Base-by-base conservation (phyloP, 805 yeast genomes). In the Kazachstania kunashirensis region DNA sequence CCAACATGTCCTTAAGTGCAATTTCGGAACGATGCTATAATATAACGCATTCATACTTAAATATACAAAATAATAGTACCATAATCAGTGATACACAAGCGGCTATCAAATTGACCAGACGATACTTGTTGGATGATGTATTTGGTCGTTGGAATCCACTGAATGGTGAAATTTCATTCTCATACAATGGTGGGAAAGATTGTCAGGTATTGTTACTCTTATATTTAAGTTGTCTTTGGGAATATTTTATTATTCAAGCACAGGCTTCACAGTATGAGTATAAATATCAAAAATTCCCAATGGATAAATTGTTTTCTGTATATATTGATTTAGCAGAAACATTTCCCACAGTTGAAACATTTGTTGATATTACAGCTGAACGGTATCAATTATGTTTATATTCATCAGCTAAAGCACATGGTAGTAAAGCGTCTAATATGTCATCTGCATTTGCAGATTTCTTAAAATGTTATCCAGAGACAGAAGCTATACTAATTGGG, bases 101-200 rank as follows among this genome's bases (percentile, higher is more conserved):
- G n/a, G 58, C 56, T 3, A 50, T 59, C 2, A 34, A 35, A 15
- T 17, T 44, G 24, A 55, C 60, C 1, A 41, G 51, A 19, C 26
- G 34, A 11, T 34, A 47, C 32, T 40, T 59, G 13, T 27, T 54
- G 6, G 36, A 49, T 12, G 54, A 51, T 28, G 49, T 58, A 6
- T 52, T 59, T 31, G 37, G 48, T 2, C 45, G 48, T 17, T 55
- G 61, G 57, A 44, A 50, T 30, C 60, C 62, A 6, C 39, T 53
- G 11, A 45, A 44, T 32, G 63, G 67, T 10, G 77, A 80, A 40
- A 60, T 83, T 3, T 80, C 96, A 0, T 67, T 92, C 11, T 82
- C 95, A 2, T 92, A 81, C 58, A 92, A 92, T 55, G 98, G 98
- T 9, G 98, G 98, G 2, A 92, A 92, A 53, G 98, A 92, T 61